Evolutionary conservation across 75 land plant genomes (phyloP), one percentile per base, ranked within the genome.

Genomic region (Isoetes taiwanensis): DNA sequence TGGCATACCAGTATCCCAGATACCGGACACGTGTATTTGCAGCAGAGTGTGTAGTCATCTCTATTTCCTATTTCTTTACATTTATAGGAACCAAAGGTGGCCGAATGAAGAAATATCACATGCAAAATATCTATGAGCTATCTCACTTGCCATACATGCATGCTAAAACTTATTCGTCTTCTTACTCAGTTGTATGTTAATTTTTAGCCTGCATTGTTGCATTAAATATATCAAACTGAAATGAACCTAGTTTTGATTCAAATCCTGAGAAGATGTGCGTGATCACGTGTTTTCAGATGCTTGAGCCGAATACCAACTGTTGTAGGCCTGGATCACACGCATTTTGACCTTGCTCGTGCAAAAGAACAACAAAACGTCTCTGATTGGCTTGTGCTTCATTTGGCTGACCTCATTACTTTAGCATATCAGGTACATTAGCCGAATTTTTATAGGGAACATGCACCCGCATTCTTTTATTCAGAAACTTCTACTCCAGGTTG

Each of bases 11-110:
- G 48, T 76, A 75, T 37, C 90, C 91, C 24, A 75, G 99, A 59
- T 93, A 79, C 57, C 77, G 85, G 39, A 93, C 99, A 10, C 91
- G 90, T 34, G 56, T 81, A 34, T 93, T 93, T 69, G 99, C 99
- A 54, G 99, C 99, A 54, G 99, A 93, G 99, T 93, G 88, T 61
- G 88, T 68, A 20, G 34, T 14, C 10, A 10, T 30, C n/a, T n/a
- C n/a, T n/a, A n/a, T n/a, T n/a, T n/a, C n/a, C n/a, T n/a, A n/a
- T n/a, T n/a, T n/a, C n/a, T n/a, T n/a, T n/a, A n/a, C n/a, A n/a
- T n/a, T n/a, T n/a, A n/a, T n/a, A n/a, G n/a, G n/a, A n/a, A n/a
- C n/a, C n/a, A n/a, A n/a, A n/a, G n/a, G n/a, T n/a, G n/a, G n/a
- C n/a, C n/a, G n/a, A n/a, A n/a, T n/a, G n/a, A n/a, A n/a, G n/a